Conservation (phyloP, 2,329 filamentous ascomycete species). For the Epichloe aotearoae region DNA sequence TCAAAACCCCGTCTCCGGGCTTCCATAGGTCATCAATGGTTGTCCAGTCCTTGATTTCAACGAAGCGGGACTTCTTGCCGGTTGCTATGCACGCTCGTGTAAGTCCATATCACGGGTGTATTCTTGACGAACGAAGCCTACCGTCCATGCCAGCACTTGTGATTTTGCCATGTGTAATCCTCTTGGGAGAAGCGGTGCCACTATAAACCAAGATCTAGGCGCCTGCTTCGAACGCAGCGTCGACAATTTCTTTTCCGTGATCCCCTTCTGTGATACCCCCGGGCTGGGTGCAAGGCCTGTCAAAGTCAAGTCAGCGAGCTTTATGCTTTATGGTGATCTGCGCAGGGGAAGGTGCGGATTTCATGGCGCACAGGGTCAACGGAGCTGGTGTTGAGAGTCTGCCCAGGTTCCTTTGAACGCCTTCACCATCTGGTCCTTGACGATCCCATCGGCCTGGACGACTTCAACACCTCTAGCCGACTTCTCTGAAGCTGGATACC, state of each 20-base stretch:
- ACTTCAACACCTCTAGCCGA: slow-evolving; percentile 16
- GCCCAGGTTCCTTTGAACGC: slow-evolving; percentile 13
- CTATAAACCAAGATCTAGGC: slow-evolving; percentile 13
- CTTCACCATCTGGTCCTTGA: slow-evolving; percentile 11
- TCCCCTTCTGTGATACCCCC: too few relatives aligned
- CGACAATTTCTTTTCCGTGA: too few relatives aligned
- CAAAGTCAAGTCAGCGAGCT: too few relatives aligned
- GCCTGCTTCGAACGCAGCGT: too few relatives aligned
- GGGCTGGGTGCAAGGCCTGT: too few relatives aligned
- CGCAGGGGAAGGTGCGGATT: too few relatives aligned
- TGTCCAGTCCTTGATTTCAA: slow-evolving; percentile 19
- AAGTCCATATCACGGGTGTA: neutral
- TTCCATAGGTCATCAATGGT: slow-evolving; percentile 17
- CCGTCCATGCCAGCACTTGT: slow-evolving; percentile 21
- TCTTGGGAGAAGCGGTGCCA: slow-evolving; percentile 18
- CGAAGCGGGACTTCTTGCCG: slow-evolving; percentile 18
- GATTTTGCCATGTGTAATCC: slow-evolving; percentile 20
- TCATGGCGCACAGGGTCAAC: too few relatives aligned
- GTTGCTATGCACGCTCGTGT: slow-evolving; percentile 12
- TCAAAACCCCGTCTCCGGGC: too few relatives aligned
- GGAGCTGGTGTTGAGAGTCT: too few relatives aligned
- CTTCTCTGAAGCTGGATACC: slow-evolving; percentile 15
- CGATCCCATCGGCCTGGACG: slow-evolving; percentile 16
- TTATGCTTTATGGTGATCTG: too few relatives aligned
- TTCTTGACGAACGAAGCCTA: neutral